Base-by-base conservation (phyloP, 805 yeast species). In the Cyberlindnera lachancei region DNA sequence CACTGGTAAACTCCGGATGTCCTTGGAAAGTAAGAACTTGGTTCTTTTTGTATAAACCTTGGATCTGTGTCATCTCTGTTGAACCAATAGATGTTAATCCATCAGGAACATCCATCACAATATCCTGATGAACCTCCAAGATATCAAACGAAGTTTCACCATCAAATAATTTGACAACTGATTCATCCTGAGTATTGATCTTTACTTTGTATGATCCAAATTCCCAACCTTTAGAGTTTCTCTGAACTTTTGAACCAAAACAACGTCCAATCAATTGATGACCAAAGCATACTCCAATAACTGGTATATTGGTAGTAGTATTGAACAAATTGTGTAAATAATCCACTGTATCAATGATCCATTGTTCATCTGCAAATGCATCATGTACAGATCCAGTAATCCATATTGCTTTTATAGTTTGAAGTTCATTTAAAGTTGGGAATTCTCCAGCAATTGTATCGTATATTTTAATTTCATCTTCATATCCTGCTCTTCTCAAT, bases 1-100 rank as follows among this genome's bases (percentile, higher is more conserved):
- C 95, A 0, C 95, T 58, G 13, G 59, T 47, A 48, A 83, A 87
- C 52, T 87, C 96, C 0, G 96, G 96, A 48, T 87, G 96, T 1
- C 95, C 95, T 55, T 87, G 96, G 44, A 86, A 70, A 0, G 92
- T 73, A 15, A 87, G 55, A 7, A 81, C 33, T 27, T 66, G 63
- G 15, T 63, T 50, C 1, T 66, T 63, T 25, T 70, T 68, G 34
- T 69, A 70, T 18, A 83, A 58, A 0, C 94, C 94, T 56, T 87
- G 96, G 22, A 71, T 58, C 1, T 57, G 46, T 40, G 94, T 80
- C 25, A 55, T 63, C 1, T 62, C 54, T 7, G 80, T 69, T 6
- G 68, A 53, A 0, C 94, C 81, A 52, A 77, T 58, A 39, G 65
- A 57, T 29, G 45, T 29, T 50, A 58, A 34, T 36, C 62, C 59